A percentile compares a stretch with the other conserved stretches of the same genome.
Evolutionary conservation across 768 basidiomycete genomes (phyloP).

Genomic region (Mycena capillaripes): DNA sequence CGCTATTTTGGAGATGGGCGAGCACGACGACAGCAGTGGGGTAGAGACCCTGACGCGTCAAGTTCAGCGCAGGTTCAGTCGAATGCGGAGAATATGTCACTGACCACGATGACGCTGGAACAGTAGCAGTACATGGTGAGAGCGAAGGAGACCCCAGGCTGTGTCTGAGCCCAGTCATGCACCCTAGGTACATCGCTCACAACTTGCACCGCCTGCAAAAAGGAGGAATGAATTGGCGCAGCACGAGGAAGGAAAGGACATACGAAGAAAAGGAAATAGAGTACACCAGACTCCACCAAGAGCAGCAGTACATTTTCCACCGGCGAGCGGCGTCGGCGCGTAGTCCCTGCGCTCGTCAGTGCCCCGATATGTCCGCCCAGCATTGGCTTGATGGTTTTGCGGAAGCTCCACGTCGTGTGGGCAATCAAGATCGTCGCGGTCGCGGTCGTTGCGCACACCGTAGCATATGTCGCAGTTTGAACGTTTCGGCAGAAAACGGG

Average conservation of each 20-base stretch:
- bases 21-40: neutral
- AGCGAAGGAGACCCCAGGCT: slow-evolving; percentile 21
- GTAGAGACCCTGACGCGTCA: neutral
- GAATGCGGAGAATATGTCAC: neutral
- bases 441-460: slow-evolving; percentile 22
- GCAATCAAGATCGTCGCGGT: slow-evolving; percentile 21
- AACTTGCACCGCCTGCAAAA: neutral
- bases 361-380: no score
- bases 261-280: slow-evolving; percentile 32
- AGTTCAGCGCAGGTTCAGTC: neutral
- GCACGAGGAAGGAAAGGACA: neutral
- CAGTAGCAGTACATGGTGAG: slow-evolving; percentile 29
- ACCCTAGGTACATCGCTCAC: slow-evolving; percentile 2
- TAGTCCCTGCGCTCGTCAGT: no score
- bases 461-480: slow-evolving; percentile 14
- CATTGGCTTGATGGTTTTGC: neutral
- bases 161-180: slow-evolving; percentile 2
- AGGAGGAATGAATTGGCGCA: no score
- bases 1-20: neutral
- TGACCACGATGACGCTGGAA: slow-evolving; percentile 38
- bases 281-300: slow-evolving; percentile 24
- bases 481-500: slow-evolving; percentile 25
- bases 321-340: no score
- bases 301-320: slow-evolving; percentile 7
- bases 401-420: slow-evolving; percentile 13